Evolutionary conservation across 305 asterid genomes (phyloP), one percentile per base, ranked within the genome.

Genomic region (Petunia hybrid): DNA sequence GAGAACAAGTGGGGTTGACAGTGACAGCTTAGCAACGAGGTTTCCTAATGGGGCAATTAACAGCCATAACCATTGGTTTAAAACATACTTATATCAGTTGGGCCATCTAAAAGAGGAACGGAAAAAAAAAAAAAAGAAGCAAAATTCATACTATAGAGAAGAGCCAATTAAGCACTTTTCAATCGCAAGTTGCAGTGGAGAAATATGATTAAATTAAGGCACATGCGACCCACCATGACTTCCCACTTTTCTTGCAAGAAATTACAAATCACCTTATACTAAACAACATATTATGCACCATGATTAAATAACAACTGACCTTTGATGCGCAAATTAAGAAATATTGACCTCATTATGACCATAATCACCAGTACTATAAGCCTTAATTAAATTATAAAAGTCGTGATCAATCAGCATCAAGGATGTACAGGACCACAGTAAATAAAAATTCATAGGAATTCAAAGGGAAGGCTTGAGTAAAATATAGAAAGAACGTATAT

Each of bases 11-110:
- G 83, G 82, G 82, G 38, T 35, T 80, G 77, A 79, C 63, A 73
- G 62, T 3, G 65, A 9, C 13, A 53, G 53, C 35, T 2, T 56
- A 36, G 41, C 61, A 60, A 82, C 79, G 77, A 75, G 85, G 83
- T 86, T 88, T 83, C 89, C 85, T 67, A 82, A 73, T 73, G 84
- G 85, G 85, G 87, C 61, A 80, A 83, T 63, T 56, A 53, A 63
- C 62, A 73, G 65, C 80, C 80, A 48, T 31, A 51, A 80, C 82
- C 84, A 60, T 80, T 70, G 65, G 35, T 71, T 71, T 84, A 6
- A 80, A 63, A 78, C 84, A 67, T 66, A 38, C 5, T 31, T 59
- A 43, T 22, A 31, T 41, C 80, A 43, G 36, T 53, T 22, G 62
- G 63, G 64, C 75, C 56, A 82, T 35, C 56, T 77, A 69, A 69